Percentiles rank a stretch among this genome's conserved stretches.
Conservation (phyloP, 2,329 filamentous ascomycete genomes). For the Blastomyces emzantsi region DNA sequence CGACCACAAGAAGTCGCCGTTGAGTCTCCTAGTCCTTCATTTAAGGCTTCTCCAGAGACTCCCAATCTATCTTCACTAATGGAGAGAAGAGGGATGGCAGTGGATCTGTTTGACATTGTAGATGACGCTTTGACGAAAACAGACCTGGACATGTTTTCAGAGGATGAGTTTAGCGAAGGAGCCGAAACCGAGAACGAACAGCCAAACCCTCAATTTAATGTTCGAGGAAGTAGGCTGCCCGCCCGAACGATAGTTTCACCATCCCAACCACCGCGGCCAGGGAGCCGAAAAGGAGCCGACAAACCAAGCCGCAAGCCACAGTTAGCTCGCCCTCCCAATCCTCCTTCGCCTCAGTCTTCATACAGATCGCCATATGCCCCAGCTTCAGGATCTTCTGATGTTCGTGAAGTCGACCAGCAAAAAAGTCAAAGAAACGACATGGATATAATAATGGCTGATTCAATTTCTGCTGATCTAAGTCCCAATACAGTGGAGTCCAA, state of each 20-base stretch:
- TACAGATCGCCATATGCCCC: conserved; percentile 28
- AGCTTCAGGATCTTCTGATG: conserved; percentile 35
- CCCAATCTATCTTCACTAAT: conserved; percentile 61
- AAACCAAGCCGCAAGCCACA: conserved; percentile 31
- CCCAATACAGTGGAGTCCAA: conserved; percentile 63
- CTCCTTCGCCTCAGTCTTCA: conserved; percentile 22
- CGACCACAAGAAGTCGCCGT: conserved; percentile 3
- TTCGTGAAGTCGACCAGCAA: conserved; percentile 12
- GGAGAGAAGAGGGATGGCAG: conserved; percentile 51
- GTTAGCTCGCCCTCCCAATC: conserved; percentile 34
- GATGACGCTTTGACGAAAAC: conserved; percentile 43
- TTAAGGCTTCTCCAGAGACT: conserved; percentile 49
- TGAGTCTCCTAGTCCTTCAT: conserved; percentile 30
- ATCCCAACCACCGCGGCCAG: conserved; percentile 40
- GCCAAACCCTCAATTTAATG: conserved; percentile 17
- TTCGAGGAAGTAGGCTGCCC: conserved; percentile 40
- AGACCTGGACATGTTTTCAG: conserved; percentile 33
- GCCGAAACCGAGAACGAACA: conserved; percentile 21
- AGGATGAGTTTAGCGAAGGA: conserved; percentile 32
- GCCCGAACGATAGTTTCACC: conserved; percentile 50
- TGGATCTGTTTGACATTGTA: conserved; percentile 52
- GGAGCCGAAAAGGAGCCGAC: conserved; percentile 51
- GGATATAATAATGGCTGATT: conserved; percentile 31
- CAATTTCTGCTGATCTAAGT: conserved; percentile 48
- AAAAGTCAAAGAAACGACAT: conserved; percentile 33